Conservation (phyloP, 2,329 filamentous ascomycete species). For the Aspergillus luchuensis region DNA sequence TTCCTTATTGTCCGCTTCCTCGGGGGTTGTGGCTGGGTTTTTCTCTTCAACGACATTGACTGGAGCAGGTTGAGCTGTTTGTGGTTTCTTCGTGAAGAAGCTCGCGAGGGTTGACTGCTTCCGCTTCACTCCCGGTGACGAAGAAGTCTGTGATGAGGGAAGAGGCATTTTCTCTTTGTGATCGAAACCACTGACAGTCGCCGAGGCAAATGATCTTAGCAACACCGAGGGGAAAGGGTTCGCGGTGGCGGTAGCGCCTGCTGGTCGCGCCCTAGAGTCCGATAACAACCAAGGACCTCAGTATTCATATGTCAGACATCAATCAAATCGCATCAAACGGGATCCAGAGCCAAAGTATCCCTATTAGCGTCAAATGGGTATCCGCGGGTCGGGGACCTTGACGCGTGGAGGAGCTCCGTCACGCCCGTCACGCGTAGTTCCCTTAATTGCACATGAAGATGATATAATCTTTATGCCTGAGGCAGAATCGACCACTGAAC, state of each 20-base stretch:
- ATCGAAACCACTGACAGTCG: background rate
- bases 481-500: background rate
- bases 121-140: constrained; percentile 39
- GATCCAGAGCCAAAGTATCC: background rate
- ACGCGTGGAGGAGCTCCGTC: constrained; percentile 31
- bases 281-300: background rate
- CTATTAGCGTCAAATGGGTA: constrained; percentile 6
- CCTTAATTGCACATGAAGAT: background rate
- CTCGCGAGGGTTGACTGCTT: constrained; percentile 76
- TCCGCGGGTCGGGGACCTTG: constrained; percentile 30
- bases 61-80: constrained; percentile 22
- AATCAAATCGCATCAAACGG: constrained; percentile 7
- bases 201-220: background rate
- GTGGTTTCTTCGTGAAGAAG: constrained; percentile 70
- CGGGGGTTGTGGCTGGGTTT: background rate
- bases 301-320: background rate
- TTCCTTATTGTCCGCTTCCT: constrained; percentile 13
- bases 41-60: constrained; percentile 13
- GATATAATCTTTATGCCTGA: constrained; percentile 1
- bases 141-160: constrained; percentile 37
- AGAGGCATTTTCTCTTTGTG: constrained; percentile 32
- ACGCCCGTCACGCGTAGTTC: constrained; percentile 22
- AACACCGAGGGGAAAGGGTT: background rate
- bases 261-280: background rate
- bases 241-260: background rate